Percentiles rank a stretch among this genome's conserved stretches.
Evolutionary conservation across 1,284 basidiomycete species (phyloP).

Genomic region (Heliocybe sulcata): DNA sequence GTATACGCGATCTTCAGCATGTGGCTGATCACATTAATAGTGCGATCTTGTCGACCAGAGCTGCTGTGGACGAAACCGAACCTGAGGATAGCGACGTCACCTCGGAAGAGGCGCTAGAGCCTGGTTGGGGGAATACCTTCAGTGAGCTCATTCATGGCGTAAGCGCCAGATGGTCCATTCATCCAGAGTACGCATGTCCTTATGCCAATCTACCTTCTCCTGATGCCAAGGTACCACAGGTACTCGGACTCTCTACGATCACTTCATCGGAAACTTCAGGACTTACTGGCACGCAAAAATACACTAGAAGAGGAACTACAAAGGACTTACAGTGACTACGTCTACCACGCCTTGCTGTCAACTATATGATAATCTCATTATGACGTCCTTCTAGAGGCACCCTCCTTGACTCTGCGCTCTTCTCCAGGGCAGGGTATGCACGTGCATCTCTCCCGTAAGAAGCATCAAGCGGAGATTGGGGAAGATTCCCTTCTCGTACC

Average conservation of each 20-base stretch:
- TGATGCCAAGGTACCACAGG: conserved; percentile 29
- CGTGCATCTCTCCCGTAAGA: conserved; percentile 63
- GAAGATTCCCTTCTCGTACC: conserved; percentile 41
- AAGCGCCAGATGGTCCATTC: conserved; percentile 52
- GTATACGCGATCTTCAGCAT: conserved; percentile 45
- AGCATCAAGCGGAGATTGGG: conserved; percentile 44
- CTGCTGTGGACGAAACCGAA: conserved; percentile 13
- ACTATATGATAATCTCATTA: background rate
- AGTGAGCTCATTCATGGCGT: conserved; percentile 9
- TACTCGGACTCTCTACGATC: conserved; percentile 54
- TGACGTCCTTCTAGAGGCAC: conserved; percentile 38
- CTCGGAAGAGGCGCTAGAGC: conserved; percentile 9
- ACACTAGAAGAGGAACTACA: conserved; percentile 51
- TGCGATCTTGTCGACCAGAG: conserved; percentile 33
- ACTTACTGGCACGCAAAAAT: conserved; percentile 38
- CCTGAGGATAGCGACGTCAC: conserved; percentile 7
- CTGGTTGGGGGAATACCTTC: conserved; percentile 11
- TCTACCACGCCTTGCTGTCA: background rate
- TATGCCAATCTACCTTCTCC: conserved; percentile 4
- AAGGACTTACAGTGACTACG: conserved; percentile 40
- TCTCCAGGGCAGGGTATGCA: conserved; percentile 66
- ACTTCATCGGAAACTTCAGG: conserved; percentile 45
- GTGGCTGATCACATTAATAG: conserved; percentile 55
- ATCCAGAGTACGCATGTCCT: conserved; percentile 50
- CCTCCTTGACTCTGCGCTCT: conserved; percentile 65